Conservation (phyloP, 345 rosid species). For the Brassica rapa region DNA sequence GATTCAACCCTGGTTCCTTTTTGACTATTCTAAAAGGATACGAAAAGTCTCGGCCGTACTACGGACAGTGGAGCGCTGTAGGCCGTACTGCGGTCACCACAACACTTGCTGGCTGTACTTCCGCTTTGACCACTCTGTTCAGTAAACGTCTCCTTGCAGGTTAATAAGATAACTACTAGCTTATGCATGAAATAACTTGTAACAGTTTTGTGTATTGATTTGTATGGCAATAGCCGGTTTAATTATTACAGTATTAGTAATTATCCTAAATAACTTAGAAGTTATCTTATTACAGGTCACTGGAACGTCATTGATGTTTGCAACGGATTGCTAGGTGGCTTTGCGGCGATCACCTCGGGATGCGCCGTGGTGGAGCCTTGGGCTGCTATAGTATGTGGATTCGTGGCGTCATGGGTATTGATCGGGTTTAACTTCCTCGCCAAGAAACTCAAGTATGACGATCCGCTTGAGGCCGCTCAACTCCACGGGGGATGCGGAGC, state of each 20-base stretch:
- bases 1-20: not conserved
- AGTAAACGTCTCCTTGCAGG: not conserved
- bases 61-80: not conserved
- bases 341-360: not conserved
- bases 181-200: too few relatives aligned
- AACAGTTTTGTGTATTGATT: too few relatives aligned
- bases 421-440: not conserved
- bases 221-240: too few relatives aligned
- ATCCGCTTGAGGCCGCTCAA: not conserved
- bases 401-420: not conserved
- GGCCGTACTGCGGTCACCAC: not conserved
- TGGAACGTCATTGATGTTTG: not conserved
- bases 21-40: not conserved
- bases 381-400: slow-evolving; percentile 2
- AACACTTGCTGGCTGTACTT: not conserved
- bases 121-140: not conserved
- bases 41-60: not conserved
- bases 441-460: not conserved
- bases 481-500: not conserved
- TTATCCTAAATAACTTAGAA: too few relatives aligned
- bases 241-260: too few relatives aligned
- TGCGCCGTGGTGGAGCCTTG: not conserved
- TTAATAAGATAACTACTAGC: too few relatives aligned
- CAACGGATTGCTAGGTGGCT: not conserved
- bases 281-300: not conserved